Evolutionary conservation across 257 asterid genomes (phyloP).

Genomic region (Nyctanthes arbortristis): DNA sequence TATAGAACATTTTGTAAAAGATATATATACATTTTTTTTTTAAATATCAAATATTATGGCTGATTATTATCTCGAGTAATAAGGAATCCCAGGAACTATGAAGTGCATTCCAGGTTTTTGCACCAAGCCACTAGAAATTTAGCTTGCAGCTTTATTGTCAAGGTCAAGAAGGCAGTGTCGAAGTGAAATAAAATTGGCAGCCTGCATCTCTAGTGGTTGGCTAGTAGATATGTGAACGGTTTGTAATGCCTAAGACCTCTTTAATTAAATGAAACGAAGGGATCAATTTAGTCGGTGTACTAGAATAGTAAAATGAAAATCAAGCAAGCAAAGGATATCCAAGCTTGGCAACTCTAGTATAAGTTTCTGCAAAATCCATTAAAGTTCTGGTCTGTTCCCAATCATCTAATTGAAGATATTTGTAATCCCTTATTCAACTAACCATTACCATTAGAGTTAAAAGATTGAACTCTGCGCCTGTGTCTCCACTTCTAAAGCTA

Average conservation of each 20-base stretch:
- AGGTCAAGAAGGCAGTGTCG: too few species aligned
- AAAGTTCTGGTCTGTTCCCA: neutral
- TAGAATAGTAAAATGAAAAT: neutral
- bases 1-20: too few species aligned
- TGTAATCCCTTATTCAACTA: neutral
- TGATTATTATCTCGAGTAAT: too few species aligned
- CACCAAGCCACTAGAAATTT: too few species aligned
- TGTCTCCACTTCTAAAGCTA: too few species aligned
- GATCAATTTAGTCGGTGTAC: neutral
- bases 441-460: neutral
- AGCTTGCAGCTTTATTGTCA: too few species aligned
- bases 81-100: too few species aligned
- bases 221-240: neutral
- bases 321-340: neutral
- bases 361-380: neutral
- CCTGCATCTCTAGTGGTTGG: neutral
- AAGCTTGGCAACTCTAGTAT: neutral
- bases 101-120: too few species aligned
- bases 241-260: neutral
- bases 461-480: too few species aligned
- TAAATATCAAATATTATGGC: too few species aligned
- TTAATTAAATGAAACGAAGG: neutral
- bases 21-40: too few species aligned
- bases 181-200: too few species aligned
- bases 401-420: neutral